Evolutionary conservation across 2,329 filamentous ascomycete genomes (phyloP).

Genomic region (Ceratocystis alfenasii): DNA sequence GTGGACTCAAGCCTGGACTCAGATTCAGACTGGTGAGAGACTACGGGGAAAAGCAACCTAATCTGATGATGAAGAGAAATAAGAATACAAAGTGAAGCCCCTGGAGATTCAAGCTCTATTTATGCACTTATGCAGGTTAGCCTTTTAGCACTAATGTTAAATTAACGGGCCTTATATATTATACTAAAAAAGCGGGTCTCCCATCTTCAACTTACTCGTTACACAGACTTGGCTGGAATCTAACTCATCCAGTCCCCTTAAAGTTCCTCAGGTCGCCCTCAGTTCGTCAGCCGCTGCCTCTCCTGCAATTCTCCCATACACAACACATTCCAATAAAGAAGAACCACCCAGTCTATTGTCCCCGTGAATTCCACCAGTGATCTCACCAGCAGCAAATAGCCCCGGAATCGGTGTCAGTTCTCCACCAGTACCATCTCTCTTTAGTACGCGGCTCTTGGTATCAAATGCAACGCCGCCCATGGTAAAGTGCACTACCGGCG

Average conservation of each 20-base stretch:
- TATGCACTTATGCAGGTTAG: background rate
- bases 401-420: constrained; percentile 38
- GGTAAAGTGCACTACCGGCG: constrained; percentile 53
- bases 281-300: constrained; percentile 32
- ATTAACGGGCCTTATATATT: background rate
- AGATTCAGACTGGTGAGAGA: background rate
- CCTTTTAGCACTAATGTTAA: background rate
- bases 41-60: no score
- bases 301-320: constrained; percentile 50
- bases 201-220: background rate
- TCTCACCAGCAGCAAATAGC: constrained; percentile 51
- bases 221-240: background rate
- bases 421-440: constrained; percentile 27
- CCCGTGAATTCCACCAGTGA: constrained; percentile 52
- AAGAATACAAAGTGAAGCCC: background rate
- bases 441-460: constrained; percentile 40
- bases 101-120: background rate
- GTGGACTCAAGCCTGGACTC: constrained; percentile 25
- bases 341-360: constrained; percentile 51
- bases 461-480: constrained; percentile 54
- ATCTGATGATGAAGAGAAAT: background rate
- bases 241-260: background rate
- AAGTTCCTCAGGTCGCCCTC: background rate
- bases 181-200: background rate
- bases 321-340: constrained; percentile 50